Evolutionary conservation across 345 rosid species (phyloP).

Genomic region (Citrus maxima): DNA sequence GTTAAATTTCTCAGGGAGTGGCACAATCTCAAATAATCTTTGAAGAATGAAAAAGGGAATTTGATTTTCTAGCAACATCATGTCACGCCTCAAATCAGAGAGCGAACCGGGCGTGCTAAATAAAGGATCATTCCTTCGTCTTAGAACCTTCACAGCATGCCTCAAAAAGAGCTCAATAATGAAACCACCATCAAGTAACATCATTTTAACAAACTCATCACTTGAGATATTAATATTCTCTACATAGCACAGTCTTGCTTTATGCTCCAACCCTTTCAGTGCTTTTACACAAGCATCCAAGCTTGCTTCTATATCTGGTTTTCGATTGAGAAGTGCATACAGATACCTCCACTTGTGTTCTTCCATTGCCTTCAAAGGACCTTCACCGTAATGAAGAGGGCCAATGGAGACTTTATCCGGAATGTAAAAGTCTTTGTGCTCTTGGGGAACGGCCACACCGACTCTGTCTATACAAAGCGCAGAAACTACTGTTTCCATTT

Average conservation of each 20-base stretch:
- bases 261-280: conserved; percentile 35
- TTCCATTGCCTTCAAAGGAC: conserved; percentile 10
- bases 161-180: conserved; percentile 44
- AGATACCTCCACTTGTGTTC: conserved; percentile 47
- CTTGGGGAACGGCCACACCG: background rate
- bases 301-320: conserved; percentile 27
- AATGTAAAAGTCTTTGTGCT: conserved; percentile 2
- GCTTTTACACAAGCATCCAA: conserved; percentile 36
- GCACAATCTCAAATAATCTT: conserved; percentile 34
- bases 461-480: conserved; percentile 32
- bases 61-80: conserved; percentile 55
- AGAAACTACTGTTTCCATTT: conserved; percentile 35
- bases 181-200: conserved; percentile 52
- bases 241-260: conserved; percentile 35
- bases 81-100: conserved; percentile 36
- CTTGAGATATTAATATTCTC: background rate
- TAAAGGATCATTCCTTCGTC: conserved; percentile 40
- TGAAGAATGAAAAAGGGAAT: conserved; percentile 51
- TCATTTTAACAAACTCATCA: conserved; percentile 37
- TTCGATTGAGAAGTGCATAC: conserved; percentile 38
- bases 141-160: conserved; percentile 29
- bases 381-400: conserved; percentile 25
- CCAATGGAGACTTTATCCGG: conserved; percentile 47
- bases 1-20: conserved; percentile 32
- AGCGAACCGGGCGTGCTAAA: conserved; percentile 42